phyloP scores from a whole-genome alignment of 495 filamentous ascomycete species.

The Lasiosphaeriaceae sp. region DNA sequence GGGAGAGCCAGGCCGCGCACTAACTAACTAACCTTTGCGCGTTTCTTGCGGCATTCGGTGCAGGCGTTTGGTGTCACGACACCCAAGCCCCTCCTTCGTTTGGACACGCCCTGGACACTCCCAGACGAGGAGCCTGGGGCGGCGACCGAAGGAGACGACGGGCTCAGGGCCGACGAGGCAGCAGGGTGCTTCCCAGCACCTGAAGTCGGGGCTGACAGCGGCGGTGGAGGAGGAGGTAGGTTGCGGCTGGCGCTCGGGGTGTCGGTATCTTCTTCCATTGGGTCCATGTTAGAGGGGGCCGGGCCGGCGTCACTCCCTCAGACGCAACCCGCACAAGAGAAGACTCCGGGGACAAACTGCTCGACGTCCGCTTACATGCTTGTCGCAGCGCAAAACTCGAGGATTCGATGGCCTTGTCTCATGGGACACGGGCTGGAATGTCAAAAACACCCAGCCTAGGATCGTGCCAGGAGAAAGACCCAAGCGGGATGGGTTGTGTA shows the following conservation, averaged over 20 bases:
- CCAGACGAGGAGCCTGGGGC: not conserved
- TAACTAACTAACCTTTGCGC: slow-evolving; percentile 43
- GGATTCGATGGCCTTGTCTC: too few species aligned
- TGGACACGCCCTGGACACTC: slow-evolving; percentile 25
- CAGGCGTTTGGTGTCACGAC: slow-evolving; percentile 54
- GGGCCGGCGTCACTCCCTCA: not conserved
- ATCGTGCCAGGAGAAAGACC: too few species aligned
- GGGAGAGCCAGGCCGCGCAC: not conserved
- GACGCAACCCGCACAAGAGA: not conserved
- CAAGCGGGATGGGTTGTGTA: too few species aligned
- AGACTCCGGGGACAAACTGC: not conserved
- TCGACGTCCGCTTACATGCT: too few species aligned
- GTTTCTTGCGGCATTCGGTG: slow-evolving; percentile 56
- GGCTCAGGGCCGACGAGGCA: not conserved
- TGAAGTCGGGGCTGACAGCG: not conserved
- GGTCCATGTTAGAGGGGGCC: slow-evolving; percentile 7
- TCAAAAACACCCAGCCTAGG: too few species aligned
- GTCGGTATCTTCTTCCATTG: slow-evolving; percentile 23
- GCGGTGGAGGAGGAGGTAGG: slow-evolving; percentile 5
- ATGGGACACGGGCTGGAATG: too few species aligned
- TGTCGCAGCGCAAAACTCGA: too few species aligned
- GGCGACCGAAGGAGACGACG: slow-evolving; percentile 4
- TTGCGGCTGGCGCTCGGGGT: slow-evolving; percentile 7
- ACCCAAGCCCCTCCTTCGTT: slow-evolving; percentile 46
- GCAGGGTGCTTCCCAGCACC: not conserved